A percentile compares a stretch with the other conserved stretches of the same genome.
These are phyloP conservation scores for Cladosporium cucumerinum DNA, from an alignment of 2,329 filamentous ascomycete genomes.

Conservation along the genomic window DNA sequence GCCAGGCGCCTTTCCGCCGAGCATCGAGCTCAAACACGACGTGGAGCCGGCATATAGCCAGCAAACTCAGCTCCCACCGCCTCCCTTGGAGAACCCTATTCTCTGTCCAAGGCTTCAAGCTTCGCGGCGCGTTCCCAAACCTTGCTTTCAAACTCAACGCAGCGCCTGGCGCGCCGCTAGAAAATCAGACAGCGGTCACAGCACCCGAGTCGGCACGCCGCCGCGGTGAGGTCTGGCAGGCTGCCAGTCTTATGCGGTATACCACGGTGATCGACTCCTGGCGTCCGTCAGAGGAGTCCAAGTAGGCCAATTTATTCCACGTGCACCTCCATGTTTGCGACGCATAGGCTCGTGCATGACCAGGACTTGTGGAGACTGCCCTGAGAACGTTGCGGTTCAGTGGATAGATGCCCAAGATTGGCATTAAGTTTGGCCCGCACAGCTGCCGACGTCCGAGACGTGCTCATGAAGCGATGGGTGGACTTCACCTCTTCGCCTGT, in stretches of 20 bases:
- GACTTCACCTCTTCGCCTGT: not conserved
- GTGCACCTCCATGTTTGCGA: slow-evolving; percentile 16
- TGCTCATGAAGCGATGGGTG: not conserved
- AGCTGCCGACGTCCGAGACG: slow-evolving; percentile 5
- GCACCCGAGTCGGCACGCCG: slow-evolving; percentile 1
- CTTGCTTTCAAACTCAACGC: slow-evolving; percentile 13
- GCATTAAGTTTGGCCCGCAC: not conserved
- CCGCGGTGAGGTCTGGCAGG: slow-evolving; percentile 3
- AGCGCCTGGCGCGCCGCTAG: slow-evolving; percentile 12
- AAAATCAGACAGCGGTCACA: slow-evolving; percentile 14
- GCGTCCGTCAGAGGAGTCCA: slow-evolving; percentile 1
- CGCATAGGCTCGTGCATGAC: not conserved
- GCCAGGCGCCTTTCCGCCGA: slow-evolving; percentile 1
- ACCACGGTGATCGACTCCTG: not conserved
- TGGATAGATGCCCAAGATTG: not conserved
- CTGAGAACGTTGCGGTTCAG: not conserved
- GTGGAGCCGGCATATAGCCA: slow-evolving; percentile 14
- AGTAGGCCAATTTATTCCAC: slow-evolving; percentile 9
- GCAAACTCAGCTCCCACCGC: not conserved
- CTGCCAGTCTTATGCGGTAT: slow-evolving; percentile 1
- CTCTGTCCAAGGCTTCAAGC: slow-evolving; percentile 6
- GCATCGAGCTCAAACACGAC: slow-evolving; percentile 3
- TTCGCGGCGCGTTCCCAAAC: slow-evolving; percentile 16
- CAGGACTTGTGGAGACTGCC: not conserved
- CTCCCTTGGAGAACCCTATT: not conserved